Base-by-base conservation (phyloP, 345 rosid species). In the Odontarrhena argentea region DNA sequence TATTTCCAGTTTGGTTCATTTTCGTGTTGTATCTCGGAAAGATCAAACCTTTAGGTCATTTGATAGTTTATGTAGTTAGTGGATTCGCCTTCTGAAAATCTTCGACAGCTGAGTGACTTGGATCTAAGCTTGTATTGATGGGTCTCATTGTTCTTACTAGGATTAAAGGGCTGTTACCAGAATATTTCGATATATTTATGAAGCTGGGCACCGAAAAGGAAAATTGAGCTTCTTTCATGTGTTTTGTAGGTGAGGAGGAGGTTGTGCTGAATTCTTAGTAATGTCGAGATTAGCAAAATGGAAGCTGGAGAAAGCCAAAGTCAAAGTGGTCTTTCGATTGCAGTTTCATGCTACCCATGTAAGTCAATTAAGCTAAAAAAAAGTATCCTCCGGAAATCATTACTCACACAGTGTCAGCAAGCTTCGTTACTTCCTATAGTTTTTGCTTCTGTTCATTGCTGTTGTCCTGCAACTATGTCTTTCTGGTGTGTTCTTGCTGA, bases 261-360 rank as follows among this genome's bases (percentile, higher is more conserved):
- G 62, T 76, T 67, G 59, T 65, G 65, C 71, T 83, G 70, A 70
- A 60, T 58, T 69, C 56, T 41, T 60, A 74, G 83, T 41, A 67
- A 93, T 93, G 99, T 93, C 97, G 70, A 90, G 95, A 78, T 61
- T 81, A 44, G 60, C 91, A 4, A 90, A 77, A 83, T 91, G 96
- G 99, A 88, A 85, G 80, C 74, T 81, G 55, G 99, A 93, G 86
- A 93, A 93, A 82, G 86, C 91, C 43, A 93, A 93, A 86, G 85
- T 84, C 34, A 93, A 93, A 81, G 96, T 93, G 40, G 98, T 93
- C 60, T 93, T 93, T 75, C 86, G 99, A 37, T 82, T 93, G 45
- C 99, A 90, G 63, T 93, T 93, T 70, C 95, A 93, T 70, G 97
- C 99, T 63, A 93, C 96, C 7, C 92, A 93, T 80, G 99, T 93